These are phyloP conservation scores for Monascus ruber DNA, from an alignment of 2,329 filamentous ascomycete species.

Conservation along the genomic window DNA sequence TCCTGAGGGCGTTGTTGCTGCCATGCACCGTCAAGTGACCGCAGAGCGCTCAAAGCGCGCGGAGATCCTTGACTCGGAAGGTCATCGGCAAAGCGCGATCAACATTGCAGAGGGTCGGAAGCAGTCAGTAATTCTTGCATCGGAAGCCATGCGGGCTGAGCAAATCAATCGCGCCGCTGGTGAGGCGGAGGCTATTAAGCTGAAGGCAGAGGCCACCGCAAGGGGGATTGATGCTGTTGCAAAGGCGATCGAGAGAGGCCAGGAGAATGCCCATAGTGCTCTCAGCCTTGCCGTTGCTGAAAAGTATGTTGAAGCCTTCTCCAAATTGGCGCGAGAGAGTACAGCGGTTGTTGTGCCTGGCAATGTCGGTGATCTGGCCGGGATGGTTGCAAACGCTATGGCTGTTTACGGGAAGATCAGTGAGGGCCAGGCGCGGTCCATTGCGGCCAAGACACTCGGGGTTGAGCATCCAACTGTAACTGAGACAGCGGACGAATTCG, in stretches of 20 bases:
- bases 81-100: constrained; percentile 93
- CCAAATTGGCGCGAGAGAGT: constrained; percentile 83
- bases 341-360: constrained; percentile 92
- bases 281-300: constrained; percentile 84
- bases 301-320: constrained; percentile 96
- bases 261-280: constrained; percentile 66
- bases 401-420: constrained; percentile 91
- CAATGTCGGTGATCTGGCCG: constrained; percentile 89
- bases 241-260: constrained; percentile 59
- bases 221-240: constrained; percentile 80
- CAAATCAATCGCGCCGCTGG: constrained; percentile 86
- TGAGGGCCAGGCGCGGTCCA: constrained; percentile 60
- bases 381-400: constrained; percentile 94
- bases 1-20: constrained; percentile 81
- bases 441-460: constrained; percentile 34
- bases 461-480: constrained; percentile 11
- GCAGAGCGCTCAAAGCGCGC: constrained; percentile 95
- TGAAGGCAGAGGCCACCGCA: constrained; percentile 79
- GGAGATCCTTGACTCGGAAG: constrained; percentile 94
- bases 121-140: constrained; percentile 91
- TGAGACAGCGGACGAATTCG: constrained; percentile 2
- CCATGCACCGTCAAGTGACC: constrained; percentile 97
- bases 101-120: constrained; percentile 98
- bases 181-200: constrained; percentile 84
- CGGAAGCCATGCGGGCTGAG: constrained; percentile 79